phyloP scores from a whole-genome alignment of 495 filamentous ascomycete genomes.

The Podospora anserina region DNA sequence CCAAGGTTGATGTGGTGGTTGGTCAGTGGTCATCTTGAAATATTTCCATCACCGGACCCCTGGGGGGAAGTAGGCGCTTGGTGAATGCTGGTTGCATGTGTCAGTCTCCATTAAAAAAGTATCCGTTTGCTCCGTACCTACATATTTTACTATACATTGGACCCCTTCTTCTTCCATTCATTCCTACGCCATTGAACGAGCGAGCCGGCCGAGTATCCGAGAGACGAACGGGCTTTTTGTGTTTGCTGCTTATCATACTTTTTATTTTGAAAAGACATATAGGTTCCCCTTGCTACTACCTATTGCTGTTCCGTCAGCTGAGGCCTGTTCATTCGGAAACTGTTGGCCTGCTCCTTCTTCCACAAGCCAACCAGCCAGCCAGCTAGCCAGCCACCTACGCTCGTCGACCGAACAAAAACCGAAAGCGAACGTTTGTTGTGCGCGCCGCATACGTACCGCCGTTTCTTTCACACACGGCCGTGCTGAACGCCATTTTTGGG shows the following conservation, averaged over 20 bases:
- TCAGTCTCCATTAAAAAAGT: not conserved
- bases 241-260: not conserved
- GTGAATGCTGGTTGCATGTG: not conserved
- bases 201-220: not conserved
- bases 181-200: not conserved
- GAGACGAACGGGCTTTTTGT: not conserved
- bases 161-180: not conserved
- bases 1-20: too few species aligned
- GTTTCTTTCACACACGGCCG: not conserved
- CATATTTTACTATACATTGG: not conserved
- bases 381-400: too few species aligned
- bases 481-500: slow-evolving; percentile 5
- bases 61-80: not conserved
- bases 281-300: too few species aligned
- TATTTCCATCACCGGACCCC: not conserved
- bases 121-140: not conserved
- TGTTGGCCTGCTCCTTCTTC: not conserved
- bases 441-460: not conserved
- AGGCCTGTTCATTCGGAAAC: not conserved
- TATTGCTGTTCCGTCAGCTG: not conserved
- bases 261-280: not conserved
- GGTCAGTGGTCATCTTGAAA: not conserved
- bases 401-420: not conserved
- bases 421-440: not conserved
- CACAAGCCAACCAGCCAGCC: too few species aligned